Base-by-base conservation (phyloP, 768 basidiomycete genomes). In the Lactifluus rugatus region DNA sequence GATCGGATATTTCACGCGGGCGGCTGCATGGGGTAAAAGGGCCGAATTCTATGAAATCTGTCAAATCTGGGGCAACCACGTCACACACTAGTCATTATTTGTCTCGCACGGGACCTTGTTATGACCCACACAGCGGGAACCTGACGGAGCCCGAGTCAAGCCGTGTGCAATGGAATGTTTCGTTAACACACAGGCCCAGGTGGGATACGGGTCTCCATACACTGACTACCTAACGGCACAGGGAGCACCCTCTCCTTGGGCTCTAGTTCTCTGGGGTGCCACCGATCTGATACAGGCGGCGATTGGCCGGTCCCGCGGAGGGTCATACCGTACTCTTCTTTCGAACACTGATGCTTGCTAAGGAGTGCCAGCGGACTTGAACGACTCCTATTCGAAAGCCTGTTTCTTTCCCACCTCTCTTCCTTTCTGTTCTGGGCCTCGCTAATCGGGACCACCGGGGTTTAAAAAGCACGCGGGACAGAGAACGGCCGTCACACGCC, bases 221-320 rank as follows among this genome's bases (percentile, higher is more conserved):
- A n/a, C 49, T 41, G 26, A 31, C 58, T 60, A 56, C 42, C 37
- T 60, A 49, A 56, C 59, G 54, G 59, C 59, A 60, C 59, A 50
- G 54, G 58, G 46, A 58, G 57, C 37, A 54, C 48, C 52, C 48
- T 46, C 31, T 54, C 57, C 48, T 58, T 42, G 58, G 53, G 50
- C 54, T 60, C 54, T 41, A 51, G 59, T 60, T 56, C 49, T 47
- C 10, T 56, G 54, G 52, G n/a, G 59, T 60, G 54, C 59, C 59
- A 60, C 59, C 54, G 54, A 60, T 60, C 59, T 60, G 59, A 56
- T 60, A 39, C 48, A 55, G 23, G 36, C 54, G 59, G 59, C 37
- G 59, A 56, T 60, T 60, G 59, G 49, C 51, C 54, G 59, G 59
- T 56, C 42, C 58, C 59, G 59, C 59, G 59, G 49, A 55, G 54